Evolutionary conservation across 1,284 basidiomycete species (phyloP).

Genomic region (Cryptococcus sp.): DNA sequence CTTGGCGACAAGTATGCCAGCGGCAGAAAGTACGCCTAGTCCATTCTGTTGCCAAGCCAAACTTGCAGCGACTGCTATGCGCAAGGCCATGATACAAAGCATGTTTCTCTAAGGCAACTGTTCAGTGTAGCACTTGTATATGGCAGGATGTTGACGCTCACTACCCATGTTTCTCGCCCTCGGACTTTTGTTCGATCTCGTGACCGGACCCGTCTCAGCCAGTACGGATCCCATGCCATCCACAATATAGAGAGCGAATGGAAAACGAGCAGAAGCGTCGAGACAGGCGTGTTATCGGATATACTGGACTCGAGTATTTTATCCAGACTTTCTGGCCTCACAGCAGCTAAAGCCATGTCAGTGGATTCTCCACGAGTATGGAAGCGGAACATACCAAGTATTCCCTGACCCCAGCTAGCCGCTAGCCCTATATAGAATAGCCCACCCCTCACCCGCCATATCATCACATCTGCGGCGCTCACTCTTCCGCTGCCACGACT

Average conservation of each 20-base stretch:
- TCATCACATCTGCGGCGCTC: not conserved
- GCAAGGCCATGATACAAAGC: conserved; percentile 15
- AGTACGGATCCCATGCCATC: conserved; percentile 48
- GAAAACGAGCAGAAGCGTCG: conserved; percentile 5
- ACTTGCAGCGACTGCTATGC: conserved; percentile 1
- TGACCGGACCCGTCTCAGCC: conserved; percentile 22
- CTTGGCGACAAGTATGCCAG: not conserved
- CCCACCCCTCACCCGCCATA: conserved; percentile 25
- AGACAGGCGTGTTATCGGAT: no score
- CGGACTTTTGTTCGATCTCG: conserved; percentile 13
- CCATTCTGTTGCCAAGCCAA: not conserved
- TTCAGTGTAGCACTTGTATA: conserved; percentile 10
- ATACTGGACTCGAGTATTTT: no score
- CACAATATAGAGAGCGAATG: conserved; percentile 33
- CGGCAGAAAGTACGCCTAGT: not conserved
- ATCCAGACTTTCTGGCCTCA: no score
- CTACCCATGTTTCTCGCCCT: conserved; percentile 38
- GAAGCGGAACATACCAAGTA: conserved; percentile 20
- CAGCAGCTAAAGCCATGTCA: no score
- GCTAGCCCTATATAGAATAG: conserved; percentile 19
- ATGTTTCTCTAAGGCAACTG: conserved; percentile 21
- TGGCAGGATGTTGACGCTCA: conserved; percentile 16
- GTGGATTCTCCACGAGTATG: not conserved
- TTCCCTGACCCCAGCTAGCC: conserved; percentile 15
- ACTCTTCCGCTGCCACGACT: not conserved